Evolutionary conservation across 129 eudicot genomes (phyloP), one percentile per base, ranked within the genome.

Genomic region (Smallanthus sonchifolius): DNA sequence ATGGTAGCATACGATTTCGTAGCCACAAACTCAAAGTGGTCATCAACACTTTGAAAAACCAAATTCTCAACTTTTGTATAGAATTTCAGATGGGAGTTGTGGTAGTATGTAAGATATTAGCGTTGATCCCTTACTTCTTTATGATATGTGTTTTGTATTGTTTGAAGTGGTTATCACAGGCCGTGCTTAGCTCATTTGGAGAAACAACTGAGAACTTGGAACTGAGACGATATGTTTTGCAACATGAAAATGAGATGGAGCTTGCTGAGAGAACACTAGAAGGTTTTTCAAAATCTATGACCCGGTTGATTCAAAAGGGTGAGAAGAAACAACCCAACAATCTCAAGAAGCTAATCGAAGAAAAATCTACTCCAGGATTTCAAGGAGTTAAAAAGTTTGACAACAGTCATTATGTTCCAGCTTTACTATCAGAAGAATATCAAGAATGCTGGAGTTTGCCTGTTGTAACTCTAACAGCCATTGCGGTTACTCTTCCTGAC

Each of bases 401-500:
- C 69, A 65, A 49, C 68, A 75, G 9, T 17, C 14, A 19, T 44
- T 84, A 2, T n/a, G 16, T 42, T 15, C 65, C 13, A 61, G 47
- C 6, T 45, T 13, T 45, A 45, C 3, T 11, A 42, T 42, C 13
- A 42, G 10, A 42, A 42, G 72, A 83, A 2, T 77, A 34, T 56
- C 84, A 71, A 16, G 35, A 55, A 3, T 61, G 68, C 2, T 36
- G 68, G 68, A 63, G 68, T 45, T 15, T 63, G n/a, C 11, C 44
- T 0, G 4, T 63, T 24, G 11, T 63, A 63, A 63, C 24, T 1
- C 45, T 63, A 9, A 80, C 88, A n/a, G 61, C 79, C 68, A 81
- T 84, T 14, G 85, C 78, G 2, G 10, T 81, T 28, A 72, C 85
- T n/a, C 83, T 84, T 30, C 78, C 85, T 10, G 38, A 45, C 36